Percentiles rank a stretch among this genome's conserved stretches.
Evolutionary conservation across 2,329 filamentous ascomycete genomes (phyloP).

Genomic region (Pezicula rhizophila): DNA sequence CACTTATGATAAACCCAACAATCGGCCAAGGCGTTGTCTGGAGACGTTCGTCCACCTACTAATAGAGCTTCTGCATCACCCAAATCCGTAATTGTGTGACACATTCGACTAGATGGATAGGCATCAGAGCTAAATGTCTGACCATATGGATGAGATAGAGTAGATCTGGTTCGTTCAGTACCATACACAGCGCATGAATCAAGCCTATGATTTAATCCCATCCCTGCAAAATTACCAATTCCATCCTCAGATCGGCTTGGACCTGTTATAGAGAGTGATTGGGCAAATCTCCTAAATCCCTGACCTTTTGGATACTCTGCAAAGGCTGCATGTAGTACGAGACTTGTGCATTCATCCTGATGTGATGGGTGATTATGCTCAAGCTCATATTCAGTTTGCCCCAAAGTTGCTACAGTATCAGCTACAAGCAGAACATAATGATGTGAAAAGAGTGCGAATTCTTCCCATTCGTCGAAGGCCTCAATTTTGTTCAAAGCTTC

Average conservation of each 20-base stretch:
- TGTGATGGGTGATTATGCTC: not conserved
- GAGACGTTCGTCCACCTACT: slow-evolving; percentile 73
- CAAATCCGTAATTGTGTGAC: slow-evolving; percentile 68
- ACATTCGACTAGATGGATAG: slow-evolving; percentile 52
- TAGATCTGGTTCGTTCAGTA: not conserved
- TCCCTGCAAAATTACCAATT: slow-evolving; percentile 26
- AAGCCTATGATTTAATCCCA: slow-evolving; percentile 33
- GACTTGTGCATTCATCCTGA: not conserved
- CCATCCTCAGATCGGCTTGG: slow-evolving; percentile 27
- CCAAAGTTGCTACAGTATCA: slow-evolving; percentile 3
- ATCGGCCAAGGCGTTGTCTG: slow-evolving; percentile 60
- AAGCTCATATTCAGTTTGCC: not conserved
- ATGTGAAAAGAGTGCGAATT: slow-evolving; percentile 76
- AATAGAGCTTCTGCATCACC: slow-evolving; percentile 54
- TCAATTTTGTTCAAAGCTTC: slow-evolving; percentile 63
- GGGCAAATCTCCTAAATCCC: slow-evolving; percentile 55
- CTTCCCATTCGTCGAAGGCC: slow-evolving; percentile 94
- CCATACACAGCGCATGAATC: slow-evolving; percentile 42
- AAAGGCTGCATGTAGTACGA: slow-evolving; percentile 23
- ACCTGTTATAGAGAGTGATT: slow-evolving; percentile 38
- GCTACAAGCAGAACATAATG: slow-evolving; percentile 80
- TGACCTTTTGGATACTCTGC: slow-evolving; percentile 32
- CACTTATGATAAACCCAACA: slow-evolving; percentile 67
- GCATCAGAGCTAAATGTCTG: slow-evolving; percentile 8
- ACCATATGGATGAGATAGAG: not conserved